Conservation (phyloP, 75 land plant genomes). For the Pinus tabuliformis region DNA sequence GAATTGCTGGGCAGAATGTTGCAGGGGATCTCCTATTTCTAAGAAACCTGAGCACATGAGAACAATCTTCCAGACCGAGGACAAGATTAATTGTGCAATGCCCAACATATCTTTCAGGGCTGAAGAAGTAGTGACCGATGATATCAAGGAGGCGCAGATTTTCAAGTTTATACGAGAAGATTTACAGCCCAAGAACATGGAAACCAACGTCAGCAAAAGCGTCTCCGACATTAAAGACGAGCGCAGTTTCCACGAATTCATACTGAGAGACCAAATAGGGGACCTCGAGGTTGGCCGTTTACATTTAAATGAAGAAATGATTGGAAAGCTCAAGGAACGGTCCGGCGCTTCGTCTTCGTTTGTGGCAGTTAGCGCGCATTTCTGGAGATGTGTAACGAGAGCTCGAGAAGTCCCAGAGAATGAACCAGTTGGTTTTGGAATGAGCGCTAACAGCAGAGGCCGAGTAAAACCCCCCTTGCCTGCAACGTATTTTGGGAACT, state of each 20-base stretch:
- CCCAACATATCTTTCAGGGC: not conserved
- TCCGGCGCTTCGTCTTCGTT: conserved; percentile 12
- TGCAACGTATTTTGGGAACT: conserved; percentile 42
- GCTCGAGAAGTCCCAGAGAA: conserved; percentile 17
- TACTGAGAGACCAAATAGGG: not conserved
- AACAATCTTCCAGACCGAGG: conserved; percentile 8
- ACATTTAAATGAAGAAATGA: not conserved
- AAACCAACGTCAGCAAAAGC: not conserved
- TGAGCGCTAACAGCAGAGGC: conserved; percentile 19
- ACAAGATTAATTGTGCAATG: too few species aligned
- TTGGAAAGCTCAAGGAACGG: not conserved
- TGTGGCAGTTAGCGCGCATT: conserved; percentile 23
- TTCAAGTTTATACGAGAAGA: not conserved
- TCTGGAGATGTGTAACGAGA: conserved; percentile 31
- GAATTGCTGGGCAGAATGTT: conserved; percentile 47
- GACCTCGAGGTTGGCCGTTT: not conserved
- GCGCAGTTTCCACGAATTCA: not conserved
- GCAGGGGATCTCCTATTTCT: conserved; percentile 10
- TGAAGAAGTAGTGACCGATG: not conserved
- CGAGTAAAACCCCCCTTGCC: conserved; percentile 24
- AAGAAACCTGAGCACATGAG: not conserved
- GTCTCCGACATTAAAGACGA: too few species aligned
- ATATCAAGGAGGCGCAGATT: not conserved
- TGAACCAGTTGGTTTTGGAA: not conserved
- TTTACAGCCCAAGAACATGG: not conserved